Conservation (phyloP, 129 eudicot genomes). For the Ambrosia artemisiifolia region DNA sequence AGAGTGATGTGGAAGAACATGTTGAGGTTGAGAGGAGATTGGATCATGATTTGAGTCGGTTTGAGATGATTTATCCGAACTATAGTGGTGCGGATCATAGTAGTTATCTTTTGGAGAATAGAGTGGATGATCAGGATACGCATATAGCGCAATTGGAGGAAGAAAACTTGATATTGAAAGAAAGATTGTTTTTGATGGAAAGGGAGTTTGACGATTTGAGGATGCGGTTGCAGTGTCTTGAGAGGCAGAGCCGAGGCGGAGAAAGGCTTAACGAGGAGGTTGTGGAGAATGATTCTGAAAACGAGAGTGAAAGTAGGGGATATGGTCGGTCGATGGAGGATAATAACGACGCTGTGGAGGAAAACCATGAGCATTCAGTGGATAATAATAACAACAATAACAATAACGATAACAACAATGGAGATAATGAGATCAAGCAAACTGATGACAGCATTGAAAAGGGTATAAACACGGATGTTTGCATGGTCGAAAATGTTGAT, state of each 20-base stretch:
- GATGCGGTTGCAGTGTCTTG: conserved; percentile 69
- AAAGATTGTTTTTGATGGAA: conserved; percentile 76
- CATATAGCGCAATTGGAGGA: conserved; percentile 43
- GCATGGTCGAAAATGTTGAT: conserved; percentile 13
- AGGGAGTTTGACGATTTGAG: conserved; percentile 81
- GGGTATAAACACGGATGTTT: conserved; percentile 17
- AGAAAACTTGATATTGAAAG: conserved; percentile 80
- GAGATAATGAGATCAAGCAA: conserved; percentile 21
- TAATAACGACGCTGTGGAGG: conserved; percentile 20
- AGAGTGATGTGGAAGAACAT: conserved; percentile 89
- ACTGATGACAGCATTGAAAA: conserved; percentile 16
- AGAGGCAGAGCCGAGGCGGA: conserved; percentile 40
- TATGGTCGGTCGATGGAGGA: conserved; percentile 34
- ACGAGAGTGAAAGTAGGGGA: conserved; percentile 43
- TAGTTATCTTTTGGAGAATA: conserved; percentile 33
- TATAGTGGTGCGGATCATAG: conserved; percentile 37
- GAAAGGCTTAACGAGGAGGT: conserved; percentile 51
- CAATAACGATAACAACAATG: neutral
- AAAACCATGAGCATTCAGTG: conserved; percentile 24
- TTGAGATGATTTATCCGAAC: conserved; percentile 85
- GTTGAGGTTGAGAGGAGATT: conserved; percentile 86
- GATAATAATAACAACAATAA: conserved; percentile 11
- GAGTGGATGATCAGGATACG: conserved; percentile 41
- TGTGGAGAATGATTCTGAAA: conserved; percentile 75
- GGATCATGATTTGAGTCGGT: conserved; percentile 91